Evolutionary conservation across 2,329 filamentous ascomycete genomes (phyloP), one percentile per base, ranked within the genome.

Genomic region (Fusarium duplospermum): DNA sequence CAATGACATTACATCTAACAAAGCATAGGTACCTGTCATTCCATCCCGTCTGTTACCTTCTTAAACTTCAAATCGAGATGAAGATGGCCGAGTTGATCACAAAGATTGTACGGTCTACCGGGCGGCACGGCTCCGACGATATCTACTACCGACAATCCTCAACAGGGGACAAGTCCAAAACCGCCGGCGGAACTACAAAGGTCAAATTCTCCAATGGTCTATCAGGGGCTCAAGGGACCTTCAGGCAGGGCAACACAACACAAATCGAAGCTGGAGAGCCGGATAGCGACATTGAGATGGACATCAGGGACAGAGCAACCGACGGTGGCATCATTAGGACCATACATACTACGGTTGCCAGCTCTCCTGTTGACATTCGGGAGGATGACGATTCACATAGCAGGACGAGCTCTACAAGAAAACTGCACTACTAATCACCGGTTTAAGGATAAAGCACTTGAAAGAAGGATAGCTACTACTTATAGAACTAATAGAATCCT

Each of bases 11-110:
- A n/a, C n/a, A n/a, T n/a, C 66, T 77, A 33, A 77, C 22, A 29
- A 1, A 4, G 0, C 3, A 9, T 6, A 81, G 79, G 0, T 81
- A 79, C 9, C 64, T 81, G 0, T 78, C 78, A 0, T 82, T 82
- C n/a, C 85, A 87, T n/a, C 85, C 86, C 0, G 78, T 88, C 0
- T 85, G 84, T 9, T 87, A 87, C 67, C 80, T 87, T 0, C 79
- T 87, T 13, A 88, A 88, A 59, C 80, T 88, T 9, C 84, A 87
- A 56, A 87, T 88, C 64, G 86, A 87, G 66, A 86, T 88, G 83
- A 82, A 81, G 18, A 87, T 88, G 85, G 85, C 86, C 58, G 84
- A 85, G 29, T 82, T 88, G 6, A 87, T 87, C 68, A 83, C 76
- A 4, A 84, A 83, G 35, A 76, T 81, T 4, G 73, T 81, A 1